Base-by-base conservation (phyloP, 805 yeast genomes). In the Ogataea chonburiensis region DNA sequence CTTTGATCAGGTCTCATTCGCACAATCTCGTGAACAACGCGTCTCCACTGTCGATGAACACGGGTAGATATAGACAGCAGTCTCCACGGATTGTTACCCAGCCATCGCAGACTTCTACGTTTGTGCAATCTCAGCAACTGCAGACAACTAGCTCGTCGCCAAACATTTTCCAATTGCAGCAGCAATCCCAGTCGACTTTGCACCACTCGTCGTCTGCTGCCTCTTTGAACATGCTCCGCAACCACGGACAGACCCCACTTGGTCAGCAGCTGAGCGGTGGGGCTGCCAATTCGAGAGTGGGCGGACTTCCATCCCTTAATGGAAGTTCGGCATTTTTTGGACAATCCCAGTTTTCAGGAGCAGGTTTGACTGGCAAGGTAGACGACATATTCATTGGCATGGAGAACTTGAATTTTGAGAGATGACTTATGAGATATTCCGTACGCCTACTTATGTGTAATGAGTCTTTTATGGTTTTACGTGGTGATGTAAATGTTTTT, bases 31-130 rank as follows among this genome's bases (percentile, higher is more conserved):
- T 53, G 16, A 52, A 45, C 35, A 39, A 59, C 10, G 55, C 51
- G n/a, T 43, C 55, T 9, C 56, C 55, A 5, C 39, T 60, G 17
- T 42, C 55, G 6, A 39, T 56, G 40, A 50, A 47, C 28, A 33
- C 56, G 3, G 57, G 58, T 13, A 49, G 65, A 35, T 60, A 56
- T 31, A 55, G 65, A 46, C 66, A 61, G 33, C 66, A 61, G 41
- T 56, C 64, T 6, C 61, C 65, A 17, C 48, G 62, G 42, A 45
- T 49, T 15, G 50, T 55, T 17, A 45, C 59, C 1, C 49, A 49
- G 34, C 45, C 52, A 14, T 25, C 38, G 13, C 37, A 34, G 19
- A n/a, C 30, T 12, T 22, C 39, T 19, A 18, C 38, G 12, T 20
- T 34, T 25, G 31, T 31, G 28, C 40, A 40, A 21, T 34, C 31